Conservation (phyloP, 106 monocot species). For the Amphibolis antarctica region DNA sequence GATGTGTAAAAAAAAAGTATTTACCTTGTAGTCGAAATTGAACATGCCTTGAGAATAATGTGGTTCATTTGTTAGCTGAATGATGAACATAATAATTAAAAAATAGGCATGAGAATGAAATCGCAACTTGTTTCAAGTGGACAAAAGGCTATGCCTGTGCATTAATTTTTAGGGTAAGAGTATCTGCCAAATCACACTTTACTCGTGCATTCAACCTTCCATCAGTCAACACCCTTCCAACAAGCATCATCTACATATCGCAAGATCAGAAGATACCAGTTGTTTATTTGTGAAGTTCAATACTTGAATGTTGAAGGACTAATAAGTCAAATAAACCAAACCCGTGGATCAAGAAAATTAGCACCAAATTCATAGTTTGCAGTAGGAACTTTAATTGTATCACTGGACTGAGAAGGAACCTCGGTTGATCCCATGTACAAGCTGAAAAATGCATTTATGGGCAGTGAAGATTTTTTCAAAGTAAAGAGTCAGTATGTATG, state of each 20-base stretch:
- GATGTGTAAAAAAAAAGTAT: too few species aligned
- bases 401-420: constrained; percentile 65
- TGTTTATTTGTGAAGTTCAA: neutral
- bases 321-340: constrained; percentile 4
- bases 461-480: constrained; percentile 5
- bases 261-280: neutral
- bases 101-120: neutral
- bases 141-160: constrained; percentile 55
- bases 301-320: neutral
- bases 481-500: neutral
- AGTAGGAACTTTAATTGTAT: constrained; percentile 76
- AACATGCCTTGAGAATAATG: constrained; percentile 99
- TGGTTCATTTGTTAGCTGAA: constrained; percentile 88
- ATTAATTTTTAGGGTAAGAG: constrained; percentile 81
- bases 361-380: constrained; percentile 96
- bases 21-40: constrained; percentile 99
- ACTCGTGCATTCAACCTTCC: constrained; percentile 90
- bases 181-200: constrained; percentile 89
- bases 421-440: constrained; percentile 95
- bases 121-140: neutral
- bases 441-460: too few species aligned
- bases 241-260: constrained; percentile 75
- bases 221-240: constrained; percentile 85
- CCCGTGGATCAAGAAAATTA: constrained; percentile 94
- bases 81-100: neutral